A percentile compares a stretch with the other conserved stretches of the same genome.
Conservation (phyloP, 2,329 filamentous ascomycete genomes). For the Pseudophaeomoniella oleicola region DNA sequence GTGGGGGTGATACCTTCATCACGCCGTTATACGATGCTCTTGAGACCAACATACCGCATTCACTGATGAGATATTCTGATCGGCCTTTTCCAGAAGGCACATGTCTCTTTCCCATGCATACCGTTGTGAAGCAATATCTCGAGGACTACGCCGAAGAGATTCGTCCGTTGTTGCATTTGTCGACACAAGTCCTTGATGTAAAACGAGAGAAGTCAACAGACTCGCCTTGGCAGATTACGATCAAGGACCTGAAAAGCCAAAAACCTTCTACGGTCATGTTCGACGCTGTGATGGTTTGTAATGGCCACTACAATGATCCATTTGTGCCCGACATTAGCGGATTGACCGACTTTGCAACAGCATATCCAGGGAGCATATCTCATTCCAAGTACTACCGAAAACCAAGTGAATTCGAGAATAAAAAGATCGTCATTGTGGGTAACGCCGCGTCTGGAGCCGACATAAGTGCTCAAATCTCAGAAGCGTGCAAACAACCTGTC, state of each 20-base stretch:
- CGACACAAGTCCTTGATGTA: conserved; percentile 53
- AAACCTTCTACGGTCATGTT: conserved; percentile 35
- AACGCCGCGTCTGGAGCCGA: conserved; percentile 52
- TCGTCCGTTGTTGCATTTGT: conserved; percentile 52
- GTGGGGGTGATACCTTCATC: conserved; percentile 50
- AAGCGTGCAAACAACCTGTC: conserved; percentile 28
- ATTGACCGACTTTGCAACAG: conserved; percentile 23
- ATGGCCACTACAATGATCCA: background rate
- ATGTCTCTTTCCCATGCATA: conserved; percentile 60
- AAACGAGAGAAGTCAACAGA: conserved; percentile 20
- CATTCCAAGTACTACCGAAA: conserved; percentile 34
- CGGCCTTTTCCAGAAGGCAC: conserved; percentile 46
- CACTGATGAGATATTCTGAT: conserved; percentile 69
- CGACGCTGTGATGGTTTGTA: conserved; percentile 59
- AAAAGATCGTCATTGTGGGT: conserved; percentile 48
- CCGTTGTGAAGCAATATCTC: conserved; percentile 60
- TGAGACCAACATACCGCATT: conserved; percentile 74
- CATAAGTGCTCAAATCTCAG: conserved; percentile 39
- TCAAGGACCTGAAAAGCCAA: conserved; percentile 34
- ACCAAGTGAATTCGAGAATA: conserved; percentile 16
- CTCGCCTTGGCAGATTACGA: conserved; percentile 46
- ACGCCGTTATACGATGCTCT: conserved; percentile 71
- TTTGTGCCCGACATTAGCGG: conserved; percentile 34
- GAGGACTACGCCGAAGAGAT: conserved; percentile 56
- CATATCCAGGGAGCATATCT: conserved; percentile 24